Conservation (phyloP, 2,329 filamentous ascomycete species). For the Coniochaeta pulveracea region DNA sequence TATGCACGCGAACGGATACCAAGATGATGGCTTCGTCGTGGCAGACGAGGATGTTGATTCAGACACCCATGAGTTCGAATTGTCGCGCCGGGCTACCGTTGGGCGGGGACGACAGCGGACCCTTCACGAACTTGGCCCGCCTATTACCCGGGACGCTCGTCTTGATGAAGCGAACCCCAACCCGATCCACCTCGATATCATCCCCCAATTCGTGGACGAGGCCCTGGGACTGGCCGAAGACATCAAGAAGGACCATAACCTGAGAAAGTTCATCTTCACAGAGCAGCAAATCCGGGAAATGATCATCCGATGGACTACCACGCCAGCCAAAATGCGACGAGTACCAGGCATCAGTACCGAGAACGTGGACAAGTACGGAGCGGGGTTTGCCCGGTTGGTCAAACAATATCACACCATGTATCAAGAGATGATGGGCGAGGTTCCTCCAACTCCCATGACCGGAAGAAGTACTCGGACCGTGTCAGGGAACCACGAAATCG, state of each 20-base stretch:
- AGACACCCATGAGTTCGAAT: constrained; percentile 34
- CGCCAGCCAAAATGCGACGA: constrained; percentile 45
- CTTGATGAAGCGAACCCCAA: constrained; percentile 36
- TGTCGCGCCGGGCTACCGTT: constrained; percentile 15
- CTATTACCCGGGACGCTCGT: constrained; percentile 45
- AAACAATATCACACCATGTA: constrained; percentile 33
- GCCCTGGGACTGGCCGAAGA: constrained; percentile 50
- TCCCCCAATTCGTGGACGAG: constrained; percentile 53
- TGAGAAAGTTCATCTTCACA: constrained; percentile 53
- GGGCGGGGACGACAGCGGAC: constrained; percentile 24
- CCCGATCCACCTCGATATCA: constrained; percentile 49
- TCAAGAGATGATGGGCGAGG: constrained; percentile 34
- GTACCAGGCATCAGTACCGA: constrained; percentile 53
- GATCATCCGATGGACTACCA: constrained; percentile 57
- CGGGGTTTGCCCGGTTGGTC: constrained; percentile 48
- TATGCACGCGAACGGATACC: constrained; percentile 30
- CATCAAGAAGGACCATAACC: constrained; percentile 45
- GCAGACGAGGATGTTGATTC: constrained; percentile 25
- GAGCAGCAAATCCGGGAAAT: constrained; percentile 62
- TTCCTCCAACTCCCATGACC: constrained; percentile 2
- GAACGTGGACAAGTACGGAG: constrained; percentile 51
- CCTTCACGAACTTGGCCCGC: constrained; percentile 35
- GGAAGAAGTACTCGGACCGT: constrained; percentile 6
- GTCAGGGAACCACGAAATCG: constrained; percentile 27
- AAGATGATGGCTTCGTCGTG: constrained; percentile 26